Base-by-base conservation (phyloP, 345 rosid species). In the Cardiospermum halicacabum region DNA sequence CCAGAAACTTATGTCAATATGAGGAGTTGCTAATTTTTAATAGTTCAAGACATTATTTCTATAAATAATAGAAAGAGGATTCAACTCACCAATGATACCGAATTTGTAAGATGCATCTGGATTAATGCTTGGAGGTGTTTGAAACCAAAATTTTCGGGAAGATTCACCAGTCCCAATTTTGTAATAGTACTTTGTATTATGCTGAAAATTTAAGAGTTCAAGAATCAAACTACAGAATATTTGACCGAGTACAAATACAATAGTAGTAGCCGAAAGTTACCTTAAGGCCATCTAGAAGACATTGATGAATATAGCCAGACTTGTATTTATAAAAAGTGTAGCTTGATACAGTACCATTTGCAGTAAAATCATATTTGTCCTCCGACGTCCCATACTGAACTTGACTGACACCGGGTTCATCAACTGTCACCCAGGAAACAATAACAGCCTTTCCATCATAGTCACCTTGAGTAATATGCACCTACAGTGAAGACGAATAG, bases 391-490 rank as follows among this genome's bases (percentile, higher is more conserved):
- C 95, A 72, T 82, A 94, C 57, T 72, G 79, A 37, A 89, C 91
- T 70, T 63, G 71, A 71, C 81, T 80, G 13, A 75, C 61, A 48
- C 83, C 96, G 40, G 88, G 89, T 53, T 82, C 84, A 58, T 84
- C 85, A 45, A 88, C 77, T 13, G 96, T 85, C 51, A 91, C 89
- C 99, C 99, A 91, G 12, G 99, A 86, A 64, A 94, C 56, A 43
- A 94, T 89, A 18, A 91, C 89, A 55, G 91, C 97, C 64, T 76
- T 91, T 37, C 97, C 99, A 65, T 85, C 81, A 65, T 91, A 89
- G 68, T 94, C 95, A 62, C 96, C 97, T 83, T 94, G 99, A 19
- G 96, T 91, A 54, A 94, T 89, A 76, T 77, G 99, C 30, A 94
- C 96, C 96, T 89, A 58, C 10, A 71, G 58, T 59, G 22, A 24